A percentile compares a stretch with the other conserved stretches of the same genome.
Conservation (phyloP, 192 early-diverging fungal species). For the Entomortierella beljakovae region DNA sequence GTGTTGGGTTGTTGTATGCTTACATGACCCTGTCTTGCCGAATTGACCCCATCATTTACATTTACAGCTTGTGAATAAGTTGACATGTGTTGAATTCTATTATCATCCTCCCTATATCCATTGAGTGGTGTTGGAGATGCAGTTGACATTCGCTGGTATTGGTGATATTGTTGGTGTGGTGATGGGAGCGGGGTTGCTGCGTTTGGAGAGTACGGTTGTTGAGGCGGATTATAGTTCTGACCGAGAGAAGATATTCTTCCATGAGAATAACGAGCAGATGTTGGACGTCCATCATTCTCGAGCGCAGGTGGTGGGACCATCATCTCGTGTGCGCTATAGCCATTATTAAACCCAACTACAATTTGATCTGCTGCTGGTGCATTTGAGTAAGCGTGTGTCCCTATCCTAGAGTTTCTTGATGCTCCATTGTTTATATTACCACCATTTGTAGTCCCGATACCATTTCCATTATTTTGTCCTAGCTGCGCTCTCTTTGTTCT, state of each 20-base stretch:
- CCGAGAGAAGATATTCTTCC: conserved; percentile 9
- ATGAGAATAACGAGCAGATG: conserved; percentile 7
- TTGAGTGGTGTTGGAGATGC: conserved; percentile 8
- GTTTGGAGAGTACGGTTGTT: neutral
- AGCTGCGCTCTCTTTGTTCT: conserved; percentile 20
- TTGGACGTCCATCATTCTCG: neutral
- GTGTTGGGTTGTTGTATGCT: neutral
- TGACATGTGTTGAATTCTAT: neutral
- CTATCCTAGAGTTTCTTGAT: neutral
- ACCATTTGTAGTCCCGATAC: neutral
- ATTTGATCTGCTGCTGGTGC: neutral
- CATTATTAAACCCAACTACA: neutral
- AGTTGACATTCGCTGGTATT: conserved; percentile 12
- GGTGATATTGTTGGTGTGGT: conserved; percentile 6
- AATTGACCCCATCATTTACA: neutral
- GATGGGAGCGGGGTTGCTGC: neutral
- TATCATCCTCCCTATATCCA: conserved; percentile 20
- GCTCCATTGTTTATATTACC: neutral
- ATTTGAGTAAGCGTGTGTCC: neutral
- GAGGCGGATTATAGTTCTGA: neutral
- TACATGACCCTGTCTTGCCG: conserved; percentile 2
- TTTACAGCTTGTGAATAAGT: neutral
- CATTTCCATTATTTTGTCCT: neutral
- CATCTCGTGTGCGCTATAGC: conserved; percentile 10
- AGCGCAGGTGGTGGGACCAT: neutral